A percentile compares a stretch with the other conserved stretches of the same genome.
phyloP scores from a whole-genome alignment of 2,329 filamentous ascomycete species.

The Reticulascus tulasneorum region DNA sequence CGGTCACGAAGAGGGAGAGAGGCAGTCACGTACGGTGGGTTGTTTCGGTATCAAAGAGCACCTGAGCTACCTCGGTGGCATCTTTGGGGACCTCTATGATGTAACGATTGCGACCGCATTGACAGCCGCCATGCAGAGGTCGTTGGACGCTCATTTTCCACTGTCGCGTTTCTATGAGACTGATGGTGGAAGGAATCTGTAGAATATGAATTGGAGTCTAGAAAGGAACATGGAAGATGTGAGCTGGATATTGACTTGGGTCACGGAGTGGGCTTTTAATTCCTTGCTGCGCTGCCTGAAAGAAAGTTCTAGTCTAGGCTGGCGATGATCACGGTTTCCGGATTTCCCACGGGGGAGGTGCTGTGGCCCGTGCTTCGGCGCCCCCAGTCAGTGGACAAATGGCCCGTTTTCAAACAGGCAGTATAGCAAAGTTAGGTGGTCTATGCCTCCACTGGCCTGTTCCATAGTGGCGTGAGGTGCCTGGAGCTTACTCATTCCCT shows the following conservation, averaged over 20 bases:
- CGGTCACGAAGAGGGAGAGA: not conserved
- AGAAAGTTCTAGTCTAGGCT: too few relatives aligned
- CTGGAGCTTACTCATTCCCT: too few relatives aligned
- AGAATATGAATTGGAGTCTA: too few relatives aligned
- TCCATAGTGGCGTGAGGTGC: too few relatives aligned
- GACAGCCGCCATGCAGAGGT: slow-evolving; percentile 71
- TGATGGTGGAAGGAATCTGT: not conserved
- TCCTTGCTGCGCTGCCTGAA: too few relatives aligned
- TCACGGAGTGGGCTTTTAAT: not conserved
- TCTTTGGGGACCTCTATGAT: slow-evolving; percentile 64
- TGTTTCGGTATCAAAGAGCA: slow-evolving; percentile 70
- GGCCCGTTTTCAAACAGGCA: too few relatives aligned
- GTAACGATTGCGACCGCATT: slow-evolving; percentile 83
- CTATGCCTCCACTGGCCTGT: too few relatives aligned
- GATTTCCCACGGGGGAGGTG: too few relatives aligned
- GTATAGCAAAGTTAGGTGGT: too few relatives aligned
- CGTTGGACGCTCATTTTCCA: slow-evolving; percentile 43
- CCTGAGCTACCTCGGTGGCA: slow-evolving; percentile 53
- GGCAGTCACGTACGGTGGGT: slow-evolving; percentile 61
- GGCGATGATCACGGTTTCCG: too few relatives aligned
- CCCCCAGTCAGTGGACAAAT: too few relatives aligned
- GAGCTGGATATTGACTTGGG: not conserved
- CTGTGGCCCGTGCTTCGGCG: too few relatives aligned
- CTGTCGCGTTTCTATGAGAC: slow-evolving; percentile 3
- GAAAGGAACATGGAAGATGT: not conserved